Evolutionary conservation across 2,329 filamentous ascomycete genomes (phyloP).

Genomic region (Trichoderma guizhouense): DNA sequence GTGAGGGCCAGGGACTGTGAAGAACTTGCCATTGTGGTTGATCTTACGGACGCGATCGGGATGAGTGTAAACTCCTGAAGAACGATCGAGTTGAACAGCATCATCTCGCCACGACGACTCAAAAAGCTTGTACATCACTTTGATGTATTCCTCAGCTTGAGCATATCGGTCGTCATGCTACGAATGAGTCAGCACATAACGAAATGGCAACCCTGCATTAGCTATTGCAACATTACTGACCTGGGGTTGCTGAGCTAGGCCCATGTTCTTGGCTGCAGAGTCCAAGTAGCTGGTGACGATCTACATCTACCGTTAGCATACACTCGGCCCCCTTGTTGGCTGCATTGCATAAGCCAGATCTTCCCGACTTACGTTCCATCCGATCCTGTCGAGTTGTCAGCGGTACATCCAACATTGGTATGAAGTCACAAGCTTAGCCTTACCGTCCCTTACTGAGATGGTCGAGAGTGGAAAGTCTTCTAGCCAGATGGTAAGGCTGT

Average conservation of each 20-base stretch:
- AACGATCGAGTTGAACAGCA: constrained; percentile 58
- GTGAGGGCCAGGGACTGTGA: constrained; percentile 61
- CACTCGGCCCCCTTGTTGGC: neutral
- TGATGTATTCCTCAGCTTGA: constrained; percentile 61
- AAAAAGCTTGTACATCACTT: constrained; percentile 64
- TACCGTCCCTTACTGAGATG: constrained; percentile 62
- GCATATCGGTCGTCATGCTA: constrained; percentile 64
- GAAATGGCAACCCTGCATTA: neutral
- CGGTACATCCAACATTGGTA: neutral
- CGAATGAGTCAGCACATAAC: neutral
- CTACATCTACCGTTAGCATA: constrained; percentile 31
- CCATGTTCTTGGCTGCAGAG: constrained; percentile 64
- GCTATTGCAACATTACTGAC: constrained; percentile 19
- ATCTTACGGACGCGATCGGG: constrained; percentile 58
- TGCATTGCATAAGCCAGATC: neutral
- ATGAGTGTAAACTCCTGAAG: constrained; percentile 54
- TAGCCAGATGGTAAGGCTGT: constrained; percentile 65
- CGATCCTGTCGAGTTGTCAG: constrained; percentile 37
- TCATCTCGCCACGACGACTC: constrained; percentile 66
- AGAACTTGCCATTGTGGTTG: constrained; percentile 63
- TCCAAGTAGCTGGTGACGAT: constrained; percentile 71
- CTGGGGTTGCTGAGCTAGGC: constrained; percentile 50
- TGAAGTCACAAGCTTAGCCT: neutral
- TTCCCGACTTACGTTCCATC: constrained; percentile 48
- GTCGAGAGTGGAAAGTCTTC: constrained; percentile 63